These are phyloP conservation scores for Globisporangium nunn DNA, from an alignment of 352 stramenopile species.

Conservation along the genomic window DNA sequence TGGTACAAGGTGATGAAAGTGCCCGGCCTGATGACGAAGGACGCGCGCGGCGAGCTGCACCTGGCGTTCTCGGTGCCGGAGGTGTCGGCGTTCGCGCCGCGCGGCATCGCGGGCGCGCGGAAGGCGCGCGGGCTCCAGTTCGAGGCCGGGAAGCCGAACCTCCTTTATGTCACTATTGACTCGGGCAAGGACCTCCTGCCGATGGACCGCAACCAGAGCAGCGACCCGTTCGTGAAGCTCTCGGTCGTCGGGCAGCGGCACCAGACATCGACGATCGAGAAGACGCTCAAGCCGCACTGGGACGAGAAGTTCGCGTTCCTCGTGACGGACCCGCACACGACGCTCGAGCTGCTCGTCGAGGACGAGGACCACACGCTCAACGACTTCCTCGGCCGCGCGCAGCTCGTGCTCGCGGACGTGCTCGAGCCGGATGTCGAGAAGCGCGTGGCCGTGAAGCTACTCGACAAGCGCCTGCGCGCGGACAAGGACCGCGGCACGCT, in stretches of 20 bases:
- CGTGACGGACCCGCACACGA: slow-evolving; percentile 31
- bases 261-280: slow-evolving; percentile 49
- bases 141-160: slow-evolving; percentile 28
- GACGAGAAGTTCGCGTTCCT: slow-evolving; percentile 65
- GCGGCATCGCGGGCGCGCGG: background rate
- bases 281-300: slow-evolving; percentile 74
- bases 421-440: slow-evolving; percentile 43
- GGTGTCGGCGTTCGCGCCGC: background rate
- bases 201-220: slow-evolving; percentile 72
- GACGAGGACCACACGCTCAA: slow-evolving; percentile 65
- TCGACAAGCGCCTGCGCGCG: slow-evolving; percentile 43
- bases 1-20: slow-evolving; percentile 51
- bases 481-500: slow-evolving; percentile 57
- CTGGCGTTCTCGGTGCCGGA: slow-evolving; percentile 25
- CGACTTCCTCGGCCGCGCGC: slow-evolving; percentile 57
- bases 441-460: slow-evolving; percentile 33
- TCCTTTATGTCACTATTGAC: slow-evolving; percentile 67
- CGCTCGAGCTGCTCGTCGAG: slow-evolving; percentile 53
- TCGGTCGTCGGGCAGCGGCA: slow-evolving; percentile 66
- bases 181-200: slow-evolving; percentile 66
- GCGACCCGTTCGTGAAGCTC: slow-evolving; percentile 84
- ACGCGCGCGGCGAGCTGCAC: slow-evolving; percentile 49
- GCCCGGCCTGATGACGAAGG: slow-evolving; percentile 36
- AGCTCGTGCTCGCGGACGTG: slow-evolving; percentile 42
- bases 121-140: slow-evolving; percentile 1